Evolutionary conservation across 345 rosid genomes (phyloP), one percentile per base, ranked within the genome.

Genomic region (Raphanus raphanistrum): DNA sequence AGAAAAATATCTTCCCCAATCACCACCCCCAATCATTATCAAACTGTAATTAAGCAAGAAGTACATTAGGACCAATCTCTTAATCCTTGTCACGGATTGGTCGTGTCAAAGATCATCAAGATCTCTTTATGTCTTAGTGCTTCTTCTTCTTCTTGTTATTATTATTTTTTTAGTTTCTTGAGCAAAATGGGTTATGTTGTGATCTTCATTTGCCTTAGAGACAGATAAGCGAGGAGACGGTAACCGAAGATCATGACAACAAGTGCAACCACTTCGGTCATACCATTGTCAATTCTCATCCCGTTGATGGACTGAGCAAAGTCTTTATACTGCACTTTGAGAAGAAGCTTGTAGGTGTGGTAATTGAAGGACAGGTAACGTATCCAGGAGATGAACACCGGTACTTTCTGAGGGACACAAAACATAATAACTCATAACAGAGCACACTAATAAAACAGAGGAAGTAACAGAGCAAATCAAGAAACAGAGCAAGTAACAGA

Each of bases 321-420:
- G 75, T 83, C 82, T 59, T 85, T 84, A 52, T 90, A 92, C 64
- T 95, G 99, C 25, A 92, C 94, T 86, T 91, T 95, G 32, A 90
- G 89, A 48, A 95, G 97, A 67, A 94, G 94, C 90, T 88, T 91
- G 78, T 89, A 90, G 54, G 98, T 94, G 84, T 95, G 99, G 87
- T 88, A 92, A 87, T 92, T 95, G 88, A 95, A 94, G 8, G 99
- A 95, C 79, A 95, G 57, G 48, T 92, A 91, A 45, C 99, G 91
- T 76, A 95, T 88, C 99, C 99, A 95, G 7, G 96, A 80, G 11
- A 88, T 85, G 72, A 95, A 95, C 10, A 91, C 79, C 1, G 99
- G 99, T 38, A 94, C 95, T 83, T 81, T 86, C 98, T 94, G 96
- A 86, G 1, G 5, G 7, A 25, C 9, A 45, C 45, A 31, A 25